Evolutionary conservation across 768 basidiomycete species (phyloP).

Genomic region (Hydnum rufescens): DNA sequence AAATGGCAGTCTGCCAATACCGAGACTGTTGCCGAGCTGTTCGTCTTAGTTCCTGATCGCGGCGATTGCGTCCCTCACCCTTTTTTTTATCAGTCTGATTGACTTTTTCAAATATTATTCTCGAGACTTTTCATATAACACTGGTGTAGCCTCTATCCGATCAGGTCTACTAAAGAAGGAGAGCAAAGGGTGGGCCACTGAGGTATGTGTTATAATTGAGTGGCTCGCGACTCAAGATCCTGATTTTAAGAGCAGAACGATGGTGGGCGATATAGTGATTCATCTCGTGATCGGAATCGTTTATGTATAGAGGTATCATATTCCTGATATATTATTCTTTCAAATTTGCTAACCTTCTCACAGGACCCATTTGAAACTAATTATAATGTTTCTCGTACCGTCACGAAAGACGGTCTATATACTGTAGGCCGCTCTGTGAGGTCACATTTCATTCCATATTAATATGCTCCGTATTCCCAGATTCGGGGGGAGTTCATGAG

Average conservation of each 20-base stretch:
- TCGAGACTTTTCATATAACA: slow-evolving; percentile 81
- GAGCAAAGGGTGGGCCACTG: slow-evolving; percentile 84
- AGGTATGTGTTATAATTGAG: slow-evolving; percentile 30
- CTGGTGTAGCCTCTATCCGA: slow-evolving; percentile 78
- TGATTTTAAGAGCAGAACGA: slow-evolving; percentile 18
- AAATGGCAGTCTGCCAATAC: slow-evolving; percentile 89
- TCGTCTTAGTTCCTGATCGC: slow-evolving; percentile 4
- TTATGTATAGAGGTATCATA: slow-evolving; percentile 74
- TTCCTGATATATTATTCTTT: neutral
- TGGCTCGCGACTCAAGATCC: neutral
- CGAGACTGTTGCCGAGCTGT: slow-evolving; percentile 88
- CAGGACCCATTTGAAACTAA: slow-evolving; percentile 95
- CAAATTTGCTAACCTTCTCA: neutral
- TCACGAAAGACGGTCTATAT: slow-evolving; percentile 90
- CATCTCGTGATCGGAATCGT: slow-evolving; percentile 68
- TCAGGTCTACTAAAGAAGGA: slow-evolving; percentile 80
- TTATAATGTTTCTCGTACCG: slow-evolving; percentile 92
- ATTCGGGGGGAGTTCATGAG: slow-evolving; percentile 99
- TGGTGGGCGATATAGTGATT: slow-evolving; percentile 43
- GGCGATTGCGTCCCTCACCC: neutral
- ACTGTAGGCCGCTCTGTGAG: slow-evolving; percentile 33
- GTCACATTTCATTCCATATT: neutral
- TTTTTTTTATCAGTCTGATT: slow-evolving; percentile 43
- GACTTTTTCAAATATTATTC: slow-evolving; percentile 97
- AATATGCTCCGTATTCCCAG: slow-evolving; percentile 22